Base-by-base conservation (phyloP, 768 basidiomycete species). In the Mycena filopes region DNA sequence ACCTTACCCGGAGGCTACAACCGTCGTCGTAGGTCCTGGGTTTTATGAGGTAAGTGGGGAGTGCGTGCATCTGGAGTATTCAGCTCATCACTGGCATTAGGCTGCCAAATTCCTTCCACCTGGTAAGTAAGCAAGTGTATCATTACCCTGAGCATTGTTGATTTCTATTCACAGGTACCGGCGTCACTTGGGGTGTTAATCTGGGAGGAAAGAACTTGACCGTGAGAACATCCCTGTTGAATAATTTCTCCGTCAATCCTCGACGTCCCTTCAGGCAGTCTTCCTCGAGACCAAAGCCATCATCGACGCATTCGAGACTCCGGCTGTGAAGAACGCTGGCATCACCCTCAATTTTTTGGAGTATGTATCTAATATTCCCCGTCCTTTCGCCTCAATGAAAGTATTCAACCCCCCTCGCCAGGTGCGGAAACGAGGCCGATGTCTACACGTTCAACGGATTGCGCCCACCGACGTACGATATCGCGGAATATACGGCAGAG, bases 151-250 rank as follows among this genome's bases (percentile, higher is more conserved):
- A n/a, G n/a, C n/a, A n/a, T n/a, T n/a, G n/a, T n/a, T n/a, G n/a
- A n/a, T n/a, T n/a, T n/a, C n/a, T n/a, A n/a, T n/a, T n/a, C n/a
- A n/a, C 64, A 88, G 88, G 84, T 23, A 89, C 88, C 12, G 84
- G 82, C 56, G 86, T 91, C 68, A 85, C 80, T n/a, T 91, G 87
- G 87, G 89, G 89, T 20, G 77, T 90, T 53, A 91, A 91, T 73
- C 75, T 90, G n/a, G 88, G 87, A 12, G 72, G 60, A 54, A 73
- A 78, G 47, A 87, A 87, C 67, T 28, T 87, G 48, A 86, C 85
- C 62, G 61, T 63, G n/a, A n/a, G 61, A n/a, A n/a, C n/a, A n/a
- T n/a, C n/a, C n/a, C n/a, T n/a, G n/a, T n/a, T n/a, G n/a, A n/a
- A n/a, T n/a, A n/a, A n/a, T n/a, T n/a, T n/a, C n/a, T n/a, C n/a